Percentiles rank a stretch among this genome's conserved stretches.
phyloP scores from a whole-genome alignment of 768 basidiomycete species.

The Symmetrospora coprosmae region DNA sequence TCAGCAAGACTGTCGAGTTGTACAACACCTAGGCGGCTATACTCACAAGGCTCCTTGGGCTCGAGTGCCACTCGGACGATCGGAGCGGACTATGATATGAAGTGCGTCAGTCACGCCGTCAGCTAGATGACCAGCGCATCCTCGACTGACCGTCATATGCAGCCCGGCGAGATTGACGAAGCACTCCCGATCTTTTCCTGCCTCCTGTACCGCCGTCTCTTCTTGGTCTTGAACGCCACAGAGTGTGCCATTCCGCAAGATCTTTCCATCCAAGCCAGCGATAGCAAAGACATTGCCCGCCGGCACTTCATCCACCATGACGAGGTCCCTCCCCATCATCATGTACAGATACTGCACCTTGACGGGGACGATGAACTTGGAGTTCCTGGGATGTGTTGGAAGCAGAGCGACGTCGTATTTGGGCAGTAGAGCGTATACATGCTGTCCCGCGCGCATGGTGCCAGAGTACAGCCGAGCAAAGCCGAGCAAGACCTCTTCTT shows the following conservation, averaged over 20 bases:
- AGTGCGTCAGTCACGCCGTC: background rate
- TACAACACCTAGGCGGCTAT: background rate
- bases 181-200: constrained; percentile 43
- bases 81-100: constrained; percentile 51
- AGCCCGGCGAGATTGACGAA: constrained; percentile 71
- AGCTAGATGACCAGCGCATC: background rate
- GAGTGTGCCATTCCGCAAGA: constrained; percentile 78
- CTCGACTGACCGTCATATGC: constrained; percentile 46
- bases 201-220: constrained; percentile 32
- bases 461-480: constrained; percentile 92
- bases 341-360: constrained; percentile 68
- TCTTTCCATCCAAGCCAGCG: constrained; percentile 71
- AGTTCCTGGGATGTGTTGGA: constrained; percentile 56
- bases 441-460: constrained; percentile 51
- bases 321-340: constrained; percentile 97
- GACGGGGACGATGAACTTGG: constrained; percentile 47
- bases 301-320: constrained; percentile 60
- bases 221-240: constrained; percentile 43
- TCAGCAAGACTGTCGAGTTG: background rate
- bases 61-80: constrained; percentile 93
- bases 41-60: constrained; percentile 49
- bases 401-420: constrained; percentile 59
- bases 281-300: constrained; percentile 94
- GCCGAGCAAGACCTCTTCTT: constrained; percentile 48
- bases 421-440: constrained; percentile 63